These are phyloP conservation scores for Zygoascus tannicola DNA, from an alignment of 805 yeast species.

Conservation along the genomic window DNA sequence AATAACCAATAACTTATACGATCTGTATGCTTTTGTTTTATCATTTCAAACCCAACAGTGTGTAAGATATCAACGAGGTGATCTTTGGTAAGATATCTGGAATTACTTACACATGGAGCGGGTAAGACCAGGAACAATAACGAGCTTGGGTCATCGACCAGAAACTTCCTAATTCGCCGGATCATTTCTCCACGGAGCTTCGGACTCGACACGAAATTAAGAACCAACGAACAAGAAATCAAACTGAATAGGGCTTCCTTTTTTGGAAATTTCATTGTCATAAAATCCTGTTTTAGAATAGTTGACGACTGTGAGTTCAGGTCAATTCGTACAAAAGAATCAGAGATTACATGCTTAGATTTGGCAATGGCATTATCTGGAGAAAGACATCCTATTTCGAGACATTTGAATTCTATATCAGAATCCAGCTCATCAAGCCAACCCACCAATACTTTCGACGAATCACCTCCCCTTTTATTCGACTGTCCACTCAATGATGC, in stretches of 20 bases:
- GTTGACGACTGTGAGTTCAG: constrained; percentile 68
- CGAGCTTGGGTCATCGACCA: constrained; percentile 27
- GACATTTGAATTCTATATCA: constrained; percentile 29
- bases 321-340: constrained; percentile 46
- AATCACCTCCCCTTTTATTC: constrained; percentile 76
- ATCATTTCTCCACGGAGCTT: constrained; percentile 71
- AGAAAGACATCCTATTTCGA: constrained; percentile 80
- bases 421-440: constrained; percentile 44
- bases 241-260: constrained; percentile 41
- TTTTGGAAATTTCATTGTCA: constrained; percentile 59
- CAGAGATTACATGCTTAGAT: constrained; percentile 37
- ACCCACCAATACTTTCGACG: constrained; percentile 68
- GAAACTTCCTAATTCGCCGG: constrained; percentile 44
- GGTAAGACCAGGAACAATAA: constrained; percentile 76
- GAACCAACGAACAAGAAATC: constrained; percentile 75
- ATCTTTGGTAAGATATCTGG: constrained; percentile 58
- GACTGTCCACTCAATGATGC: constrained; percentile 86
- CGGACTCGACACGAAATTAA: constrained; percentile 79
- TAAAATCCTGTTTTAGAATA: constrained; percentile 73
- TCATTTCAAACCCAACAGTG: constrained; percentile 48
- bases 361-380: constrained; percentile 51
- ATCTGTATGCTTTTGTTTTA: constrained; percentile 46
- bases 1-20: constrained; percentile 70
- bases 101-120: constrained; percentile 73
- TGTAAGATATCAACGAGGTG: constrained; percentile 39